Percentiles rank a stretch among this genome's conserved stretches.
Evolutionary conservation across 1,284 basidiomycete species (phyloP).

Genomic region (Lentinula novae-zelandiae): DNA sequence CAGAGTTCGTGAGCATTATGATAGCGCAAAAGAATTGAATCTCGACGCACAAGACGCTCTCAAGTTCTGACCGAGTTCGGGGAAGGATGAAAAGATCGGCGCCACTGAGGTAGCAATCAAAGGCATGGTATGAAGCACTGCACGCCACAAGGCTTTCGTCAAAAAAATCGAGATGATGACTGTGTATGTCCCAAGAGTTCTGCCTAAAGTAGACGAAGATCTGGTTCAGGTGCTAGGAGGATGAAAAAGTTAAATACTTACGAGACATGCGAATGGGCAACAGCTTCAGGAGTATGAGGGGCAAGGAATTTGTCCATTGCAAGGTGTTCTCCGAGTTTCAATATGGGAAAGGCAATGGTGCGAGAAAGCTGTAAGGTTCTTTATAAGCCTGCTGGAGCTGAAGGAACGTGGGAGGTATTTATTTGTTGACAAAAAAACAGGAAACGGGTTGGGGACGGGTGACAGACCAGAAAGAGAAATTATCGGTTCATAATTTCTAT

Average conservation of each 20-base stretch:
- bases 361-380: neutral
- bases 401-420: neutral
- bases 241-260: slow-evolving; percentile 30
- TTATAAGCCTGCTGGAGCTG: neutral
- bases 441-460: neutral
- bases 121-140: slow-evolving; percentile 61
- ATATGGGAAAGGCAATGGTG: slow-evolving; percentile 7
- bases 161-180: slow-evolving; percentile 59
- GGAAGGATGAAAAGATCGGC: slow-evolving; percentile 69
- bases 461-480: neutral
- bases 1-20: slow-evolving; percentile 14
- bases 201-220: slow-evolving; percentile 40
- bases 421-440: neutral
- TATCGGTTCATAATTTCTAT: neutral
- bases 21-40: slow-evolving; percentile 1
- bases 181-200: slow-evolving; percentile 64
- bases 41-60: slow-evolving; percentile 61
- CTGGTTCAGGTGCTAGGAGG: slow-evolving; percentile 11
- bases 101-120: slow-evolving; percentile 55
- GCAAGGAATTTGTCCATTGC: slow-evolving; percentile 69
- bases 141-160: slow-evolving; percentile 71
- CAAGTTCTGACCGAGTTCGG: slow-evolving; percentile 58
- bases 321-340: slow-evolving; percentile 4
- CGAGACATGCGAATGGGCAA: slow-evolving; percentile 66
- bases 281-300: slow-evolving; percentile 68